Conservation (phyloP, 805 yeast genomes). For the Candida sithepensis region DNA sequence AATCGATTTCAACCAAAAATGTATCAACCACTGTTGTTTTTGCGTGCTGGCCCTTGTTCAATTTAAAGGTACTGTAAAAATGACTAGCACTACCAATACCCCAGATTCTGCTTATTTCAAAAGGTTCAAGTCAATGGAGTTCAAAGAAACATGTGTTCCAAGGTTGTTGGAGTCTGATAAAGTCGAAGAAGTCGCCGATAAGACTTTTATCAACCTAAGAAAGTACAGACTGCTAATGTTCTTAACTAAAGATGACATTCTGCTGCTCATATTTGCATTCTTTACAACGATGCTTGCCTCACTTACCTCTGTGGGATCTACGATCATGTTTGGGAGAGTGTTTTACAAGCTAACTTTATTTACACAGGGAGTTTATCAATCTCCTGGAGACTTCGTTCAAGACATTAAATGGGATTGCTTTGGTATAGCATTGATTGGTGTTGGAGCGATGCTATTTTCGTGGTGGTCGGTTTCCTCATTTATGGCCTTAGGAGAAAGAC, state of each 20-base stretch:
- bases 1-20: too few species aligned
- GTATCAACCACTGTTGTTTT: too few species aligned
- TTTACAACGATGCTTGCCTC: slow-evolving; percentile 45
- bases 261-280: slow-evolving; percentile 17
- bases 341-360: slow-evolving; percentile 43
- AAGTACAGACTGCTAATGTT: slow-evolving; percentile 22
- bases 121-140: background rate
- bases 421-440: slow-evolving; percentile 43
- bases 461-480: slow-evolving; percentile 61
- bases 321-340: slow-evolving; percentile 64
- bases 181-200: too few species aligned
- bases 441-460: slow-evolving; percentile 38
- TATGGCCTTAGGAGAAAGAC: slow-evolving; percentile 70
- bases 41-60: too few species aligned
- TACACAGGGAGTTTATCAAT: slow-evolving; percentile 30
- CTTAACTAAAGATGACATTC: slow-evolving; percentile 21
- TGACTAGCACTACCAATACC: background rate
- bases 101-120: background rate
- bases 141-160: background rate
- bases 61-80: background rate
- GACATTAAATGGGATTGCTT: slow-evolving; percentile 35
- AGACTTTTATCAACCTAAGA: background rate
- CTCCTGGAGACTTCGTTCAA: slow-evolving; percentile 28
- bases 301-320: slow-evolving; percentile 53
- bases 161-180: background rate